phyloP scores from a whole-genome alignment of 1,284 basidiomycete species.

The Ustilago cynodontis region DNA sequence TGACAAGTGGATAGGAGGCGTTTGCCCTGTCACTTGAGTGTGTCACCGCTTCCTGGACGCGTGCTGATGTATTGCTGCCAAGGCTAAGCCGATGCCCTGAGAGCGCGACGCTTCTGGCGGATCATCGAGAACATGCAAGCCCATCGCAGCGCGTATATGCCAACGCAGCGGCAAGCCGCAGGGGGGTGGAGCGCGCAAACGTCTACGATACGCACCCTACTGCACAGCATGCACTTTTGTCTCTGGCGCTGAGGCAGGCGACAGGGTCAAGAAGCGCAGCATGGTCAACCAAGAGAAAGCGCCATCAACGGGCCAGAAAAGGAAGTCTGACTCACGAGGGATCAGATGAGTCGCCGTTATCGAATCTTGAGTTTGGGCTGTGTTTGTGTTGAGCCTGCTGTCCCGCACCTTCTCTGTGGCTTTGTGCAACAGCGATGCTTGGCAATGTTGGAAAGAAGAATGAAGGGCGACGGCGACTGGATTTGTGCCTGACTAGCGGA shows the following conservation, averaged over 20 bases:
- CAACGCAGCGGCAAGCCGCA: not conserved
- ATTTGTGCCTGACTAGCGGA: not conserved
- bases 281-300: not conserved
- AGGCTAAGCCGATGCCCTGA: too few species aligned
- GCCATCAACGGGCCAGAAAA: not conserved
- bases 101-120: not conserved
- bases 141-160: not conserved
- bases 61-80: too few species aligned
- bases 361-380: not conserved
- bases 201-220: not conserved
- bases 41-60: conserved; percentile 3
- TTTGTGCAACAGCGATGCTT: conserved; percentile 1
- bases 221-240: not conserved
- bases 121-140: not conserved
- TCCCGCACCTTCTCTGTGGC: not conserved
- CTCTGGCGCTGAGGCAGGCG: conserved; percentile 1
- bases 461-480: not conserved
- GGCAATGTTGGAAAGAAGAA: not conserved
- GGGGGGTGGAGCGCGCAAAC: not conserved
- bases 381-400: not conserved
- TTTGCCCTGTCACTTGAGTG: conserved; percentile 8
- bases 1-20: not conserved
- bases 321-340: not conserved
- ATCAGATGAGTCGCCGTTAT: not conserved
- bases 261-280: not conserved